Percentiles rank a stretch among this genome's conserved stretches.
Conservation (phyloP, 345 rosid genomes). For the Rhodamnia argentea region DNA sequence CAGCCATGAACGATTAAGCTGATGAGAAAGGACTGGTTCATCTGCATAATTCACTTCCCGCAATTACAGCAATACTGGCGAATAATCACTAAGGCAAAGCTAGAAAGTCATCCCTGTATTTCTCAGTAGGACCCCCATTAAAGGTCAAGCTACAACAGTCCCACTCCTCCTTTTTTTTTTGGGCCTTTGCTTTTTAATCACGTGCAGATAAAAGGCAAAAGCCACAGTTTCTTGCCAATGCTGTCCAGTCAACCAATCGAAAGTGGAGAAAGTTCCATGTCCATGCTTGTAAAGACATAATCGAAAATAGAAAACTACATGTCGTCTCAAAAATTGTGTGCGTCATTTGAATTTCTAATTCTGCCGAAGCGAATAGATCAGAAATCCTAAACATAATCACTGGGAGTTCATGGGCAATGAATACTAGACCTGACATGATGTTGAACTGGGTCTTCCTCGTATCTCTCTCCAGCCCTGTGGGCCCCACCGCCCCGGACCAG, state of each 20-base stretch:
- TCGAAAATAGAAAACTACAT: neutral
- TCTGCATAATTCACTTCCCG: neutral
- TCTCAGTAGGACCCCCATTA: neutral
- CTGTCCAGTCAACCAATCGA: neutral
- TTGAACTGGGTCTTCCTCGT: conserved; percentile 52
- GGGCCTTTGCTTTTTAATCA: neutral
- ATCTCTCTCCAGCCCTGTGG: conserved; percentile 63
- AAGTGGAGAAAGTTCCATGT: neutral
- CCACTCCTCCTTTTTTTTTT: rapidly evolving
- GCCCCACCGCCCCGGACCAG: conserved; percentile 71
- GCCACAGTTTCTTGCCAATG: neutral
- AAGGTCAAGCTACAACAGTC: neutral
- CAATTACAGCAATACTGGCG: neutral
- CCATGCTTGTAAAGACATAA: neutral
- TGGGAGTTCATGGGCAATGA: neutral
- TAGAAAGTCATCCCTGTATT: neutral
- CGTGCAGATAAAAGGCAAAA: neutral
- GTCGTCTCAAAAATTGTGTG: neutral
- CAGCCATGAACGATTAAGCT: neutral
- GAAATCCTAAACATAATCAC: neutral
- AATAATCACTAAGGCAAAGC: neutral
- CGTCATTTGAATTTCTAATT: neutral
- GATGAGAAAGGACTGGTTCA: neutral
- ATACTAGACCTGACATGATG: conserved; percentile 64
- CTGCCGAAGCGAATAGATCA: neutral